Percentiles rank a stretch among this genome's conserved stretches.
These are phyloP conservation scores for Theobroma grandiflorum DNA, from an alignment of 441 rosid genomes.

Conservation along the genomic window DNA sequence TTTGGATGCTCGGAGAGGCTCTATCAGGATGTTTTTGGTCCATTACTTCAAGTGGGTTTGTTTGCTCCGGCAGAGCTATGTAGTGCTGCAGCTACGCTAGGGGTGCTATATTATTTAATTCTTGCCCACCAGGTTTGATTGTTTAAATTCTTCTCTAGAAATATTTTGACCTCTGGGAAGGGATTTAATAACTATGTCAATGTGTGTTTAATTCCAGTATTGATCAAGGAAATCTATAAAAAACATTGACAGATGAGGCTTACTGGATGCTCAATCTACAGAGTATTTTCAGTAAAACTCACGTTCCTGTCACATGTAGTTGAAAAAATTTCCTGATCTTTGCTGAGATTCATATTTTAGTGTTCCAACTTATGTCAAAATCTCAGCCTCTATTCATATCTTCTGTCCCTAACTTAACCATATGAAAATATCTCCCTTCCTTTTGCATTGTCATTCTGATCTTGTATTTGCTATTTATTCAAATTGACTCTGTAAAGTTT, in stretches of 20 bases:
- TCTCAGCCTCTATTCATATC: not conserved
- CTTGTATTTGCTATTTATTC: slow-evolving; percentile 8
- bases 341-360: not conserved
- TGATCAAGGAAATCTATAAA: not conserved
- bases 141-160: slow-evolving; percentile 9
- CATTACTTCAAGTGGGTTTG: slow-evolving; percentile 72
- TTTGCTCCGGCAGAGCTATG: slow-evolving; percentile 68
- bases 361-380: not conserved
- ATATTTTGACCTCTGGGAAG: not conserved
- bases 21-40: slow-evolving; percentile 45
- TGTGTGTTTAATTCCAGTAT: not conserved
- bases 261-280: not conserved
- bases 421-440: not conserved
- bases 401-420: not conserved
- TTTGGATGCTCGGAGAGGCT: slow-evolving; percentile 67
- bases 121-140: slow-evolving; percentile 64
- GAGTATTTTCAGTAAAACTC: not conserved
- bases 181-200: not conserved
- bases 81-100: slow-evolving; percentile 73
- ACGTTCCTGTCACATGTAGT: no score
- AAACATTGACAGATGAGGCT: not conserved
- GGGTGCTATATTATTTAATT: slow-evolving; percentile 50
- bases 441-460: not conserved
- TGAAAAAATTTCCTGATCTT: not conserved
- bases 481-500: not conserved